These are phyloP conservation scores for Solanum bulbocastanum DNA, from an alignment of 257 asterid species.

Conservation along the genomic window DNA sequence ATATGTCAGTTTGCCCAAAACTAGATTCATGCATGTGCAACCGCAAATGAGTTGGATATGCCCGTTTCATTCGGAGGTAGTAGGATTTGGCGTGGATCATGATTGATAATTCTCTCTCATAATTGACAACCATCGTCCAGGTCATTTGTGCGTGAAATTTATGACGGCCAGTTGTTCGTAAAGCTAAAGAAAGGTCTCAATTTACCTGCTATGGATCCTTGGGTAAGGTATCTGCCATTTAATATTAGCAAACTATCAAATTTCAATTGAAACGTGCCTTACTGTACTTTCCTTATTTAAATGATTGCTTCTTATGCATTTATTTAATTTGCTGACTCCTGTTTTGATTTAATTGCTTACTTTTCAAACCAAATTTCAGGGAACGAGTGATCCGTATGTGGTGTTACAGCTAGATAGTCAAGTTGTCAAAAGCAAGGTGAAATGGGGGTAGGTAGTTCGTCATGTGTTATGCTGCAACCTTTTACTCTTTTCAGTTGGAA, in stretches of 20 bases:
- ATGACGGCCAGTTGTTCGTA: constrained; percentile 82
- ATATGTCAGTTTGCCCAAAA: neutral
- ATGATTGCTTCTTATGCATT: neutral
- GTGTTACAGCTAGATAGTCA: constrained; percentile 72
- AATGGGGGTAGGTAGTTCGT: constrained; percentile 80
- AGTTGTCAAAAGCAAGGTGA: constrained; percentile 73
- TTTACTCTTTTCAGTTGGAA: neutral
- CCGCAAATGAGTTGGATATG: neutral
- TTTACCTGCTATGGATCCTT: constrained; percentile 95
- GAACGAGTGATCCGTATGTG: constrained; percentile 98
- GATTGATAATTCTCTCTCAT: neutral
- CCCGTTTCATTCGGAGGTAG: neutral
- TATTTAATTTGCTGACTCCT: neutral
- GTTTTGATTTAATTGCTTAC: neutral
- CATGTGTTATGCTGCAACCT: neutral
- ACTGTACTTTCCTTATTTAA: neutral
- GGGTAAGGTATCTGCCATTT: constrained; percentile 49
- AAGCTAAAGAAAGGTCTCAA: constrained; percentile 73
- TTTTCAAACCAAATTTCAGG: constrained; percentile 31
- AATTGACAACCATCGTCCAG: constrained; percentile 24
- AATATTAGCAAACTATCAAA: neutral
- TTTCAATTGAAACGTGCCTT: neutral
- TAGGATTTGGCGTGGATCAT: neutral
- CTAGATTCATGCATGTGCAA: neutral
- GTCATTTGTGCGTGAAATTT: constrained; percentile 80